Evolutionary conservation across 2,329 filamentous ascomycete genomes (phyloP), one percentile per base, ranked within the genome.

Genomic region (Claviceps africana): DNA sequence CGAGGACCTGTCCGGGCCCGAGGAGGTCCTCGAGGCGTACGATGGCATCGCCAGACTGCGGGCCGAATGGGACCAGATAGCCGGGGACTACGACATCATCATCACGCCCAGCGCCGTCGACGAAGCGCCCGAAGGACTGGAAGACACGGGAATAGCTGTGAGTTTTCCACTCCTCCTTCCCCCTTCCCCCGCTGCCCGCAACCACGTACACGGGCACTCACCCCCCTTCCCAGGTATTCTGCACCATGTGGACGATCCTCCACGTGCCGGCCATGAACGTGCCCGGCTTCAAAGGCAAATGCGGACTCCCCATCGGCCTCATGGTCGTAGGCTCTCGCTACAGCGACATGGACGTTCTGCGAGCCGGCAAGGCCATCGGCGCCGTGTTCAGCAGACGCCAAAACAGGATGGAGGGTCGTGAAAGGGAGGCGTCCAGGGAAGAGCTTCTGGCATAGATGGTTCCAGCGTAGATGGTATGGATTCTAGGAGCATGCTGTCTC

Each of bases 191-290:
- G 6, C 9, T 19, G 4, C 3, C 3, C 11, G 30, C 1, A 33
- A 28, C 44, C 9, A 19, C 10, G n/a, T 25, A 3, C 21, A 1
- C 1, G 21, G 2, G 6, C 11, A 39, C 47, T 54, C 13, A 54
- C n/a, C 37, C 22, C n/a, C n/a, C n/a, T n/a, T 28, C 7, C 2
- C 40, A 57, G 56, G 37, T 51, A 7, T 57, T 57, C 33, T 56
- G 55, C 39, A 13, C 35, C 46, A 55, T 55, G 56, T 57, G 56
- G 56, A 57, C 56, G 67, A 68, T 67, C 11, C 64, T 85, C 15
- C 81, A 85, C 55, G 75, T 72, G 1, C 82, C 82, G 0, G 77
- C 80, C 0, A 64, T 84, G n/a, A 84, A 85, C 54, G 62, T 85
- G 0, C 80, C 81, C 0, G 81, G 80, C 0, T 84, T 85, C 56